Conservation (phyloP, 208 protist genomes). For the Crithidia expoeki region DNA sequence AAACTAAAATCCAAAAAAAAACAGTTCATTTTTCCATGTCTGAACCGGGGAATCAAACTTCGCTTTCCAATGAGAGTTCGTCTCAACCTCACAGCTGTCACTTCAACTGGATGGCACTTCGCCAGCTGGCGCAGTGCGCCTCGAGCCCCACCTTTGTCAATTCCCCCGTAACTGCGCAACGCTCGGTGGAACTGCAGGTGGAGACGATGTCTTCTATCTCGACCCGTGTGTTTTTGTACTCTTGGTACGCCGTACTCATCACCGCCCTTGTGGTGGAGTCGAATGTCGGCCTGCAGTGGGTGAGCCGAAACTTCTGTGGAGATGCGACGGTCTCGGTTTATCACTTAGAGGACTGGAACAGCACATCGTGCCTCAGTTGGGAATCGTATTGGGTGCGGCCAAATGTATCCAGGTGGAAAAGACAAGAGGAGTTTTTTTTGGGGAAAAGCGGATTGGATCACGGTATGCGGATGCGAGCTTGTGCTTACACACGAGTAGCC, state of each 20-base stretch:
- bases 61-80: background rate
- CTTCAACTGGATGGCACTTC: background rate
- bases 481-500: no score
- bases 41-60: background rate
- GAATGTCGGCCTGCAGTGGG: conserved; percentile 66
- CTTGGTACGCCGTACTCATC: conserved; percentile 70
- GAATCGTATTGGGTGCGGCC: conserved; percentile 35
- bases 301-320: conserved; percentile 65
- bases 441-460: no score
- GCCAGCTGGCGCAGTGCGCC: background rate
- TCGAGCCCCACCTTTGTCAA: conserved; percentile 9
- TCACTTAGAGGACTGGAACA: conserved; percentile 62
- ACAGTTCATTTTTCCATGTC: conserved; percentile 1
- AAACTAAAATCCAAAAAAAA: no score
- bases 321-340: conserved; percentile 39
- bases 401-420: background rate
- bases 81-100: background rate
- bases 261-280: conserved; percentile 63
- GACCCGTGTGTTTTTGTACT: conserved; percentile 58
- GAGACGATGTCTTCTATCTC: conserved; percentile 69
- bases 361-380: conserved; percentile 32
- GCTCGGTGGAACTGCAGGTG: conserved; percentile 63
- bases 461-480: no score
- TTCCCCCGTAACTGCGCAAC: background rate
- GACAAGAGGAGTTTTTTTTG: no score